These are phyloP conservation scores for Triticum urartu DNA, from an alignment of 176 grass and related monocot species.

Conservation along the genomic window DNA sequence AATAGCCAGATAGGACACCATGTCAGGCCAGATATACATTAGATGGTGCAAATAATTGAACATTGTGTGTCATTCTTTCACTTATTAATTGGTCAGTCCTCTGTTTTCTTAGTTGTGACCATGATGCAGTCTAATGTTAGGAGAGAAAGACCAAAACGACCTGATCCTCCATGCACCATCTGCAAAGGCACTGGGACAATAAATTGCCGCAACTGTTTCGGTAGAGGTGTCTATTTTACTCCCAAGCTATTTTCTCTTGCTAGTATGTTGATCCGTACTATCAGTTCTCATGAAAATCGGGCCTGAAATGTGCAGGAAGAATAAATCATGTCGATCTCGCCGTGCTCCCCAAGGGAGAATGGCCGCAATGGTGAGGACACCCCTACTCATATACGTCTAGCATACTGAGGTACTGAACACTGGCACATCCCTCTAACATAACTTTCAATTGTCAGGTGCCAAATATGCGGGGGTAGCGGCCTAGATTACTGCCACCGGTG, in stretches of 20 bases:
- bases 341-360: constrained; percentile 73
- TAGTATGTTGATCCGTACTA: neutral
- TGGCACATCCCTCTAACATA: no score
- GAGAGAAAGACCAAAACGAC: constrained; percentile 57
- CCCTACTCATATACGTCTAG: neutral
- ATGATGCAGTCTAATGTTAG: constrained; percentile 65
- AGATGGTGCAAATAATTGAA: neutral
- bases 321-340: constrained; percentile 43
- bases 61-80: neutral
- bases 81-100: neutral
- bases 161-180: constrained; percentile 53
- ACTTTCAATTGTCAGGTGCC: no score
- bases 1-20: no score
- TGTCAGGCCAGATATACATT: no score
- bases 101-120: constrained; percentile 7
- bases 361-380: constrained; percentile 63
- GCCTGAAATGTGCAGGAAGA: constrained; percentile 48
- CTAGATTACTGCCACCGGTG: no score
- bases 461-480: no score
- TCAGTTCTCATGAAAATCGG: neutral
- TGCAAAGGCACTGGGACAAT: constrained; percentile 60
- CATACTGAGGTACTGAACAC: no score
- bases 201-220: constrained; percentile 57
- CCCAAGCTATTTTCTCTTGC: neutral
- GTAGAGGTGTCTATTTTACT: constrained; percentile 46